phyloP scores from a whole-genome alignment of 2,329 filamentous ascomycete species.

The Penicillium freii region DNA sequence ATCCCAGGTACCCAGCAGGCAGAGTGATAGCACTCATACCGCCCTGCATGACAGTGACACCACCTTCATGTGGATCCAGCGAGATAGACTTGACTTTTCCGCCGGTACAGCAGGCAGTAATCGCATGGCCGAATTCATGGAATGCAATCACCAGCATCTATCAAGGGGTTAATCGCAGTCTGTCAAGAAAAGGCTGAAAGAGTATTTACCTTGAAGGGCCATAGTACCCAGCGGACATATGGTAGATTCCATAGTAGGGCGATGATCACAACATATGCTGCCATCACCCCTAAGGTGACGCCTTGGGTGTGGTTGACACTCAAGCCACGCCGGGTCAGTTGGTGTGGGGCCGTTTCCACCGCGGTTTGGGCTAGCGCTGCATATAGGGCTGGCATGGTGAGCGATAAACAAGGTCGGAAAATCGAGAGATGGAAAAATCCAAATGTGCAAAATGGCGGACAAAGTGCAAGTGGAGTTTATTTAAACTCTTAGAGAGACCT shows the following conservation, averaged over 20 bases:
- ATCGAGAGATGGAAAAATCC: neutral
- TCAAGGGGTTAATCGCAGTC: neutral
- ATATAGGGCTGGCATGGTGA: slow-evolving; percentile 32
- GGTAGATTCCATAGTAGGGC: slow-evolving; percentile 77
- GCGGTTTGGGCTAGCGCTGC: slow-evolving; percentile 22
- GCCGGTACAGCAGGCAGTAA: slow-evolving; percentile 69
- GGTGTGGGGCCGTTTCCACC: slow-evolving; percentile 25
- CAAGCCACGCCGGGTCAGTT: slow-evolving; percentile 54
- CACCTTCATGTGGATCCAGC: slow-evolving; percentile 72
- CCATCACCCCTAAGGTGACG: slow-evolving; percentile 70
- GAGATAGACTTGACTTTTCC: slow-evolving; percentile 72
- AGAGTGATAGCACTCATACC: slow-evolving; percentile 69
- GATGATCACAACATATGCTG: slow-evolving; percentile 68
- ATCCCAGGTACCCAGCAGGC: slow-evolving; percentile 75
- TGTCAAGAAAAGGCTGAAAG: neutral
- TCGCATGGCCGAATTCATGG: slow-evolving; percentile 75
- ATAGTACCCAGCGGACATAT: slow-evolving; percentile 70
- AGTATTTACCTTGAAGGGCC: slow-evolving; percentile 70
- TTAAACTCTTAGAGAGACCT: neutral
- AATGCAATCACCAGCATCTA: slow-evolving; percentile 82
- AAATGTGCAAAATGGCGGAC: neutral
- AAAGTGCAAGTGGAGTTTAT: neutral
- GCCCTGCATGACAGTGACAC: slow-evolving; percentile 74
- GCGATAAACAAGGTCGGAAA: neutral
- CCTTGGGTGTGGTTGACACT: slow-evolving; percentile 66